Evolutionary conservation across 1,284 basidiomycete genomes (phyloP).

Genomic region (Ganoderma boninense): DNA sequence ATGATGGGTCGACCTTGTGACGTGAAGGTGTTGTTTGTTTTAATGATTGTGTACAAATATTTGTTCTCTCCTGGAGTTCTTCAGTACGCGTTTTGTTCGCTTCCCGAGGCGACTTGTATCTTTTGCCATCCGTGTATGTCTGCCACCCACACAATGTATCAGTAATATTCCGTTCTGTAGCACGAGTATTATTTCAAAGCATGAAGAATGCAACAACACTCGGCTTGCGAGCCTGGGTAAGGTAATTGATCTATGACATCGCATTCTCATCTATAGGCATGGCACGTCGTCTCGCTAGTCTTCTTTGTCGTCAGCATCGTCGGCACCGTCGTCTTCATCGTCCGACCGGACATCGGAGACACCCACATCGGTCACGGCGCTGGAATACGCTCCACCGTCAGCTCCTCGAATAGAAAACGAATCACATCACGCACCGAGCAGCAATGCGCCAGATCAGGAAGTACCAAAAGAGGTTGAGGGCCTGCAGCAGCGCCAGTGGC

Average conservation of each 20-base stretch:
- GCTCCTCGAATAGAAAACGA: background rate
- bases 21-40: background rate
- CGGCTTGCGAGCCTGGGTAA: constrained; percentile 4
- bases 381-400: constrained; percentile 7
- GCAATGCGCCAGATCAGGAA: constrained; percentile 80
- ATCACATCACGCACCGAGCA: constrained; percentile 43
- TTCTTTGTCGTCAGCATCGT: constrained; percentile 45
- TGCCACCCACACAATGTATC: background rate
- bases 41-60: background rate
- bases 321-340: constrained; percentile 67
- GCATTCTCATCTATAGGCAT: background rate
- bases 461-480: constrained; percentile 94
- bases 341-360: constrained; percentile 67
- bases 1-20: background rate
- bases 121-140: background rate
- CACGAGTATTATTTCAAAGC: background rate
- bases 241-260: background rate
- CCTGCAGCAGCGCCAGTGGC: constrained; percentile 79
- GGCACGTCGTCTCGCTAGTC: constrained; percentile 37
- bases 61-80: background rate
- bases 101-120: background rate
- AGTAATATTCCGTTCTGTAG: background rate
- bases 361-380: constrained; percentile 38
- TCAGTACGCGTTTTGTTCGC: background rate
- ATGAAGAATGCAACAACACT: constrained; percentile 7